Evolutionary conservation across 140 eudicot species (phyloP), one percentile per base, ranked within the genome.

Genomic region (Bidens hawaiensis): DNA sequence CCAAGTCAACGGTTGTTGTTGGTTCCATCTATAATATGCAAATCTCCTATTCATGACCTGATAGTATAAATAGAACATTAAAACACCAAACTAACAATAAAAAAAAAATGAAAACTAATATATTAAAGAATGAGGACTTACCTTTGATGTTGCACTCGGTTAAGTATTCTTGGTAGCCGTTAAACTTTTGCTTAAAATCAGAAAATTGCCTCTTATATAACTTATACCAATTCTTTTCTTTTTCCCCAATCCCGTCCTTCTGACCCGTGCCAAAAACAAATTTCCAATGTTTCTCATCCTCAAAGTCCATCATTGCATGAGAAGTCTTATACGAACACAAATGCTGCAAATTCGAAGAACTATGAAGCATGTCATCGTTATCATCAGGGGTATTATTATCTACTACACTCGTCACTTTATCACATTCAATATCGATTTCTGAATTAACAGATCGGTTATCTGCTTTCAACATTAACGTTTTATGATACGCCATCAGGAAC

Each of bases 261-360:
- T 60, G 45, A 41, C 68, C 71, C 56, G 28, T 58, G 62, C 57
- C 74, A 61, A 67, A 70, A 53, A 86, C 56, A 34, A 77, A 51
- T 24, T 78, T 76, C 3, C 78, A 51, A 60, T 65, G 71, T 48
- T 46, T 69, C 17, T 42, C 71, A 64, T 64, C 78, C n/a, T 50
- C 65, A 26, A 27, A 76, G 70, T 5, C 64, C 24, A 10, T 12
- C 9, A 48, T 4, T 14, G 83, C 78, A 55, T 55, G 23, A 9
- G 89, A 83, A 78, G 89, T 23, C 66, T 79, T 62, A 46, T 89
- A 77, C 1, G 42, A 61, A 50, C 68, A 68, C 48, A 77, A 77
- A 10, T 10, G 13, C 21, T 56, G 53, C 21, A 2, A 5, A 43
- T 65, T 74, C 11, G 65, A 54, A 16, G 75, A 58, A n/a, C 25